phyloP scores from a whole-genome alignment of 73 alveolate genomes.

The Tetrahymena malaccensis region DNA sequence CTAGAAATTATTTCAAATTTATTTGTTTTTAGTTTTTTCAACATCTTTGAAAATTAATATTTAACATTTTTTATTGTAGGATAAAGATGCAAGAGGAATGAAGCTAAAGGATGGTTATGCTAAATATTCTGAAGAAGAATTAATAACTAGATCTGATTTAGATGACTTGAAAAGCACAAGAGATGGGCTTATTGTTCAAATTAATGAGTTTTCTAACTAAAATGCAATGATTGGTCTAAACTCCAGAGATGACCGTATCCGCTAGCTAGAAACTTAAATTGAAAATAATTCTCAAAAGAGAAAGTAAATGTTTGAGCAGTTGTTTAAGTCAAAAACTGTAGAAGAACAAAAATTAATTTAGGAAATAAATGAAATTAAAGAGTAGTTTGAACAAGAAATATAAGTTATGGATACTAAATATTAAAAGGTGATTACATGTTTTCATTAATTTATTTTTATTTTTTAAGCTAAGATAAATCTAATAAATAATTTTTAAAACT shows the following conservation, averaged over 20 bases:
- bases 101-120: slow-evolving; percentile 60
- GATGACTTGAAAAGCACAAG: slow-evolving; percentile 63
- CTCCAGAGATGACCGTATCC: slow-evolving; percentile 52
- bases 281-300: slow-evolving; percentile 38
- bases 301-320: slow-evolving; percentile 44
- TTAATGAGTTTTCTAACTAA: slow-evolving; percentile 55
- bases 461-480: too few species aligned
- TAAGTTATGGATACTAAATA: slow-evolving; percentile 19
- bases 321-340: slow-evolving; percentile 45
- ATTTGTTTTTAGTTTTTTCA: too few species aligned
- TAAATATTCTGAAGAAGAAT: slow-evolving; percentile 64
- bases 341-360: slow-evolving; percentile 54
- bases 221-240: slow-evolving; percentile 44
- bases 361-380: slow-evolving; percentile 33
- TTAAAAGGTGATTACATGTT: slow-evolving; percentile 4
- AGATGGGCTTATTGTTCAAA: slow-evolving; percentile 49
- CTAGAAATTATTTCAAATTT: too few species aligned
- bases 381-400: slow-evolving; percentile 12
- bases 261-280: slow-evolving; percentile 51
- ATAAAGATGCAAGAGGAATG: slow-evolving; percentile 61
- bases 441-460: too few species aligned
- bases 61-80: slow-evolving; percentile 15
- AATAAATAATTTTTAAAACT: too few species aligned
- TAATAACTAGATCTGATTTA: slow-evolving; percentile 65
- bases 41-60: too few species aligned